Evolutionary conservation across 805 yeast genomes (phyloP).

Genomic region (Saccharomyces mikatae): DNA sequence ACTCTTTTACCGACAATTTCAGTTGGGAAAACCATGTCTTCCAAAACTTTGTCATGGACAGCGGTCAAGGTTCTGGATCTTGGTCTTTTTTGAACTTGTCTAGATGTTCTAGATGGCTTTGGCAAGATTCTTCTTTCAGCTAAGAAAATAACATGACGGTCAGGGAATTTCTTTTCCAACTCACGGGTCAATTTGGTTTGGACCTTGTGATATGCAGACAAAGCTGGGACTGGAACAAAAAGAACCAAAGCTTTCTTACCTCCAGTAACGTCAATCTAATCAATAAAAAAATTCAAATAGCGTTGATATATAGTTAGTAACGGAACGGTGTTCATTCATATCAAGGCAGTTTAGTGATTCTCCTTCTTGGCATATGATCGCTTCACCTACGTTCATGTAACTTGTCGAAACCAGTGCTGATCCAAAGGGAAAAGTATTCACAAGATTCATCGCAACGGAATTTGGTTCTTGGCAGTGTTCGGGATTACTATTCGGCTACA

Average conservation of each 20-base stretch:
- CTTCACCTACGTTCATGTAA: neutral
- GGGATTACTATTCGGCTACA: neutral
- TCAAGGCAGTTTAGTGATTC: neutral
- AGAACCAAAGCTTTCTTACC: conserved; percentile 98
- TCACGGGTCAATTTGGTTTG: conserved; percentile 97
- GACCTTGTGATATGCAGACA: conserved; percentile 90
- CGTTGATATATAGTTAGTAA: conserved; percentile 15
- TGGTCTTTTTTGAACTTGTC: conserved; percentile 97
- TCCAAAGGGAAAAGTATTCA: neutral
- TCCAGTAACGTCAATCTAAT: conserved; percentile 82
- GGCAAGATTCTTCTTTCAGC: conserved; percentile 99
- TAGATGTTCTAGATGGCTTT: conserved; percentile 94
- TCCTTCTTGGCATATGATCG: neutral
- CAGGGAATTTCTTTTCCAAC: conserved; percentile 99
- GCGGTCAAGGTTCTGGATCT: conserved; percentile 98
- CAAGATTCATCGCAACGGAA: neutral
- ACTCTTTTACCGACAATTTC: conserved; percentile 98
- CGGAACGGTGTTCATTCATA: neutral
- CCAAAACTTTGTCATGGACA: conserved; percentile 97
- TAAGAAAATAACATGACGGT: conserved; percentile 97
- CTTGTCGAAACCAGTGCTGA: neutral
- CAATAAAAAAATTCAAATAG: conserved; percentile 5
- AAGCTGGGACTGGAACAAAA: conserved; percentile 96
- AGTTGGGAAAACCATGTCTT: conserved; percentile 99
- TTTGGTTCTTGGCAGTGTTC: neutral